These are phyloP conservation scores for Xylariaceae sp. DNA, from an alignment of 2,329 filamentous ascomycete species.

Conservation along the genomic window DNA sequence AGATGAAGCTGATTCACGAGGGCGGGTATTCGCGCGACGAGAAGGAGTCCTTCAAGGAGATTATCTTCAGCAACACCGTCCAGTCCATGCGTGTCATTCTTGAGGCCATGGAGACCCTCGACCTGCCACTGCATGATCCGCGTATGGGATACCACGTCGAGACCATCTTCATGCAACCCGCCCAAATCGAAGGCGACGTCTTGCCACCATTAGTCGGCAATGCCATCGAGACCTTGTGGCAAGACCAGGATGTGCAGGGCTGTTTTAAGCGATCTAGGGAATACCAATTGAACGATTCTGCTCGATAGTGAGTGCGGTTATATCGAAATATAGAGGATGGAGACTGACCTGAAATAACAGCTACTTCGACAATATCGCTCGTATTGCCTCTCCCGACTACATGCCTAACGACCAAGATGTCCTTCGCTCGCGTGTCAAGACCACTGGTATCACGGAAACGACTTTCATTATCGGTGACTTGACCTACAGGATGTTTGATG, in stretches of 20 bases:
- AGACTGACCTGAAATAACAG: constrained; percentile 38
- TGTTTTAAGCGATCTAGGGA: constrained; percentile 95
- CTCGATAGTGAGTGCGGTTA: constrained; percentile 72
- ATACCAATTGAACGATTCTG: constrained; percentile 94
- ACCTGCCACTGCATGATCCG: constrained; percentile 83
- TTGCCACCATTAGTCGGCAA: constrained; percentile 91
- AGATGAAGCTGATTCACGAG: constrained; percentile 99
- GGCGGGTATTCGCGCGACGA: constrained; percentile 95
- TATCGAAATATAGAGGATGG: background rate
- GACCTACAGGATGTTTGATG: constrained; percentile 96
- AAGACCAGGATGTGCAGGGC: constrained; percentile 85
- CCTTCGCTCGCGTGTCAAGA: constrained; percentile 93
- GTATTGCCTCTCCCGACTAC: constrained; percentile 87
- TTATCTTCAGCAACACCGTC: constrained; percentile 67
- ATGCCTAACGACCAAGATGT: constrained; percentile 95
- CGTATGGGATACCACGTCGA: constrained; percentile 96
- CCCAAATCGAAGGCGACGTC: constrained; percentile 92
- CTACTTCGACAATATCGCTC: constrained; percentile 93
- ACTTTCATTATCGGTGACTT: constrained; percentile 93
- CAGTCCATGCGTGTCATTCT: constrained; percentile 68
- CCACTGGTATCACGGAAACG: constrained; percentile 94
- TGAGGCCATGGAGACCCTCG: constrained; percentile 65
- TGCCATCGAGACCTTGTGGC: constrained; percentile 90
- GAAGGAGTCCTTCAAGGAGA: constrained; percentile 66
- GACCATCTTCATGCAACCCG: constrained; percentile 97